A percentile compares a stretch with the other conserved stretches of the same genome.
Conservation (phyloP, 2,329 filamentous ascomycete genomes). For the Endoconidiophora laricicola region DNA sequence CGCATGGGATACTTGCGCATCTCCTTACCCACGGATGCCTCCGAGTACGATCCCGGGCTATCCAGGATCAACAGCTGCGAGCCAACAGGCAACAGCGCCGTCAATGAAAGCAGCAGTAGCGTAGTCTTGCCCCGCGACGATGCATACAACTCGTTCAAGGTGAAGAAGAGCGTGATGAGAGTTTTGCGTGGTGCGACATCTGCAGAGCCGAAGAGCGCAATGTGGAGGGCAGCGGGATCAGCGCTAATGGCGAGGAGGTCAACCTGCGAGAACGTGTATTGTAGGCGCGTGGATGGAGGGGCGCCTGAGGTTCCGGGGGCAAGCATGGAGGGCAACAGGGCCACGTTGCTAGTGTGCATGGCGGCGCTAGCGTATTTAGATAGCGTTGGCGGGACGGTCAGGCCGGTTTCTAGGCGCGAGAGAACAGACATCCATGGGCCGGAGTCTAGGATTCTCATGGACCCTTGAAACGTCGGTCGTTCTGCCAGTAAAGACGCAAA, state of each 20-base stretch:
- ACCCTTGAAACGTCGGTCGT: conserved; percentile 12
- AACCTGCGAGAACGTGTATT: conserved; percentile 24
- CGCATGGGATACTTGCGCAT: conserved; percentile 73
- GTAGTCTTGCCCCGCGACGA: conserved; percentile 61
- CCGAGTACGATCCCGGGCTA: conserved; percentile 85
- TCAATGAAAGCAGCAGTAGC: conserved; percentile 53
- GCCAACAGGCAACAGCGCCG: conserved; percentile 36
- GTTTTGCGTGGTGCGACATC: conserved; percentile 20
- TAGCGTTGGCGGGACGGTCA: conserved; percentile 34
- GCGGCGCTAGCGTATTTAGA: conserved; percentile 37
- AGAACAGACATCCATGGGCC: conserved; percentile 59
- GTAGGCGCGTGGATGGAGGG: conserved; percentile 20
- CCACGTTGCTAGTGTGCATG: conserved; percentile 26
- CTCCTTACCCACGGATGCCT: conserved; percentile 50
- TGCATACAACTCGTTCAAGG: conserved; percentile 82
- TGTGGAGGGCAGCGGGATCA: conserved; percentile 18
- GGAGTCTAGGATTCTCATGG: conserved; percentile 57
- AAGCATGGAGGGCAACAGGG: conserved; percentile 22
- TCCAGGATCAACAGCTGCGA: conserved; percentile 73
- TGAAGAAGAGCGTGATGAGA: conserved; percentile 78
- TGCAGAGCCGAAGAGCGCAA: conserved; percentile 16
- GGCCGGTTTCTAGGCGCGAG: conserved; percentile 35
- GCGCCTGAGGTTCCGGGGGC: conserved; percentile 25
- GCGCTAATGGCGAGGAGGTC: conserved; percentile 25
- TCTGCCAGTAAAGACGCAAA: conserved; percentile 28